Evolutionary conservation across 352 stramenopile species (phyloP).

Genomic region (Phytopythium kandeliae): DNA sequence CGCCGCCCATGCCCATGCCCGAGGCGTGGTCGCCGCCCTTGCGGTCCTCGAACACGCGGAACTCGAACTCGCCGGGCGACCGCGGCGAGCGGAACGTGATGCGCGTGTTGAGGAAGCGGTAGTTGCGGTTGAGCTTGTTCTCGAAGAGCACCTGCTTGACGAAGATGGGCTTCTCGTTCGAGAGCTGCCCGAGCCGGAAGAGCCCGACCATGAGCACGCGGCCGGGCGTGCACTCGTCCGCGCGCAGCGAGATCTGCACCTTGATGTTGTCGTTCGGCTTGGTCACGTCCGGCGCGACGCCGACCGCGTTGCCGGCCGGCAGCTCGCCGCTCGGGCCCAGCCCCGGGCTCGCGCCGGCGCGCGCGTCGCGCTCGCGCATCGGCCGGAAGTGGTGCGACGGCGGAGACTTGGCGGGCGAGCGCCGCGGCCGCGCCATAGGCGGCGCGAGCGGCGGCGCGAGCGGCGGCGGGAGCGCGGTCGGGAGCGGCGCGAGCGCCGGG

Average conservation of each 20-base stretch:
- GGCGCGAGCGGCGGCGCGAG: slow-evolving; percentile 7
- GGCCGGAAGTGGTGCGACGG: slow-evolving; percentile 23
- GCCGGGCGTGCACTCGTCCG: slow-evolving; percentile 51
- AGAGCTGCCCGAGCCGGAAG: slow-evolving; percentile 65
- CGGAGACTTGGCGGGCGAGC: slow-evolving; percentile 32
- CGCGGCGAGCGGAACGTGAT: slow-evolving; percentile 76
- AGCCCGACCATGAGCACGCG: slow-evolving; percentile 72
- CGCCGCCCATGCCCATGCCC: neutral
- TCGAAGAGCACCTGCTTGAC: slow-evolving; percentile 82
- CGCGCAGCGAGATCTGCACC: slow-evolving; percentile 57
- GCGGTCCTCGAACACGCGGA: slow-evolving; percentile 75
- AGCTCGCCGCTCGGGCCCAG: slow-evolving; percentile 4
- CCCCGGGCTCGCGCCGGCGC: neutral
- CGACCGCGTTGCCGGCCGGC: slow-evolving; percentile 17
- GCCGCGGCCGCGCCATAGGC: slow-evolving; percentile 25
- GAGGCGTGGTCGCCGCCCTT: slow-evolving; percentile 11
- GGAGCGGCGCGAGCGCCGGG: neutral
- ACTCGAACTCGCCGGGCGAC: slow-evolving; percentile 80
- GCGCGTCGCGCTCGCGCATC: neutral
- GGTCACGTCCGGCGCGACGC: slow-evolving; percentile 53
- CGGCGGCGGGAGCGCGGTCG: neutral
- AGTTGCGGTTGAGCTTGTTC: slow-evolving; percentile 63
- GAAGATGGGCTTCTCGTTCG: slow-evolving; percentile 81
- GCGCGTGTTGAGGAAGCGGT: slow-evolving; percentile 59
- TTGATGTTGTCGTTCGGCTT: slow-evolving; percentile 80